These are phyloP conservation scores for Incumbomyces delicatus DNA, from an alignment of 2,329 filamentous ascomycete species.

Conservation along the genomic window DNA sequence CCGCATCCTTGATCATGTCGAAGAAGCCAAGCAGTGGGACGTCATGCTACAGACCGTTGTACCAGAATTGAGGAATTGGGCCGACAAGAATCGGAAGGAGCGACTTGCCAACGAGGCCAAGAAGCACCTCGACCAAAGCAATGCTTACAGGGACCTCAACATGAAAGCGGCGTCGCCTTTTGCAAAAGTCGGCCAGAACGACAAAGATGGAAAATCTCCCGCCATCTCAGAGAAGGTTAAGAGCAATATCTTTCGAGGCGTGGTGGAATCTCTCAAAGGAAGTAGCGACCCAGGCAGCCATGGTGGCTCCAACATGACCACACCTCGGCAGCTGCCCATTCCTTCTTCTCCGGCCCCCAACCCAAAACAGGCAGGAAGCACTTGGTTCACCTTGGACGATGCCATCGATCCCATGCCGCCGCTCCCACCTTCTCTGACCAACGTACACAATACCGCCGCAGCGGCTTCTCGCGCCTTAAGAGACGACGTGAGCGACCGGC, in stretches of 20 bases:
- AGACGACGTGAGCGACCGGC: constrained; percentile 4
- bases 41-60: constrained; percentile 43
- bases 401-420: constrained; percentile 30
- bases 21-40: constrained; percentile 50
- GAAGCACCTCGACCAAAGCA: neutral
- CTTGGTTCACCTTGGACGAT: constrained; percentile 26
- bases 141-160: neutral
- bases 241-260: constrained; percentile 34
- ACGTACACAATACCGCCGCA: constrained; percentile 25
- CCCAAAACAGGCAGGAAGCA: constrained; percentile 24
- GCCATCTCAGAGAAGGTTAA: constrained; percentile 30
- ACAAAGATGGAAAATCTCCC: constrained; percentile 9
- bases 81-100: constrained; percentile 25
- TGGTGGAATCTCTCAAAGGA: constrained; percentile 29
- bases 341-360: constrained; percentile 28
- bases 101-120: constrained; percentile 22
- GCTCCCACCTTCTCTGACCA: constrained; percentile 34
- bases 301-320: constrained; percentile 43
- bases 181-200: neutral
- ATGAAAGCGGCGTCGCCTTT: constrained; percentile 1
- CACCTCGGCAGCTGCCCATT: constrained; percentile 44
- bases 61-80: constrained; percentile 38
- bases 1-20: constrained; percentile 39
- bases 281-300: constrained; percentile 34
- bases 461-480: constrained; percentile 17